Conservation (phyloP, 805 yeast species). For the Starmera quercuum region DNA sequence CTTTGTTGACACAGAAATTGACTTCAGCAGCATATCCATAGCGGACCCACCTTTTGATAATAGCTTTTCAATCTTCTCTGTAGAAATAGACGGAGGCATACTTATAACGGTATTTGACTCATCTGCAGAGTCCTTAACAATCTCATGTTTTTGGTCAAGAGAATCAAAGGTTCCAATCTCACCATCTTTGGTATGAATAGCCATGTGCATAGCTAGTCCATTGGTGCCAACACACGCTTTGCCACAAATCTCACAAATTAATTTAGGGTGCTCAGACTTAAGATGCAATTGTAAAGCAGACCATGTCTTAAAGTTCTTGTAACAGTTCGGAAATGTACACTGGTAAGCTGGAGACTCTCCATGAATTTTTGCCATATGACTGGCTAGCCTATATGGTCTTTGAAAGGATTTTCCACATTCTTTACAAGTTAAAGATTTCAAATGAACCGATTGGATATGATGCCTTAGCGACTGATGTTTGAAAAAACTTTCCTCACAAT, state of each 20-base stretch:
- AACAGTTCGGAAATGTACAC: slow-evolving; percentile 60
- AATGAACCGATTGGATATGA: slow-evolving; percentile 61
- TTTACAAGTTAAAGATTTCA: slow-evolving; percentile 43
- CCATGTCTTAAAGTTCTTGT: slow-evolving; percentile 58
- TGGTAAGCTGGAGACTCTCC: slow-evolving; percentile 45
- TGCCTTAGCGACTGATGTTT: slow-evolving; percentile 71
- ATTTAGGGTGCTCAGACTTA: slow-evolving; percentile 64
- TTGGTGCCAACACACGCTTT: slow-evolving; percentile 65
- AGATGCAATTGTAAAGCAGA: slow-evolving; percentile 65
- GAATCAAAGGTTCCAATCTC: no score
- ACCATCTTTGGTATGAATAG: slow-evolving; percentile 51
- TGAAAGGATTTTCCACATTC: slow-evolving; percentile 59
- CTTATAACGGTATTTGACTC: slow-evolving; percentile 28
- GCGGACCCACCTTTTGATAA: slow-evolving; percentile 20
- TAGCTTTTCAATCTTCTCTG: slow-evolving; percentile 18
- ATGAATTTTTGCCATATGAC: slow-evolving; percentile 64
- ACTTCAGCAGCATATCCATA: slow-evolving; percentile 21
- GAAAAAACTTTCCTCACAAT: slow-evolving; percentile 61
- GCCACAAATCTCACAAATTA: slow-evolving; percentile 57
- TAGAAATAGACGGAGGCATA: slow-evolving; percentile 4
- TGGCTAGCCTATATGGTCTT: slow-evolving; percentile 56
- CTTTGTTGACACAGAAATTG: slow-evolving; percentile 24
- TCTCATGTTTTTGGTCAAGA: no score
- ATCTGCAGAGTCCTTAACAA: no score
- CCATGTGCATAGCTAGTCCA: slow-evolving; percentile 69